Base-by-base conservation (phyloP, 31 red algal species). In the Bonnemaisonia californica region DNA sequence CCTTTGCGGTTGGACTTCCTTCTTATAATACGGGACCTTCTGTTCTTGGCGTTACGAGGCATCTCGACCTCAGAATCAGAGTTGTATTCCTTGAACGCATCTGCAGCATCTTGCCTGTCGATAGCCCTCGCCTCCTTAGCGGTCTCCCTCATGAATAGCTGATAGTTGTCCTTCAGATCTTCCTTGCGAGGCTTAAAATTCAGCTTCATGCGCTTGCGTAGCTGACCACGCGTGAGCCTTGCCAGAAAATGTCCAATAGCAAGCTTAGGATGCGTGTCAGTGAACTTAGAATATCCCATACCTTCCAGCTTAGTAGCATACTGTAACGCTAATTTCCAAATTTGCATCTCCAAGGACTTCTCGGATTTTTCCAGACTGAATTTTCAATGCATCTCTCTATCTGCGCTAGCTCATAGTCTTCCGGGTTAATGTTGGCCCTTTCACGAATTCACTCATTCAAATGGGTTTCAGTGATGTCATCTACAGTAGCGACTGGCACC, bases 391-490 rank as follows among this genome's bases (percentile, higher is more conserved):
- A 34, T 32, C 78, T 3, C 19, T 81, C 78, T 13, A 81, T 81
- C 4, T 27, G 36, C 2, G 78, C 78, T 9, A 81, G 38, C n/a
- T 81, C 61, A 42, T 69, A 69, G 1, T 81, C 61, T 36, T 81
- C 78, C 5, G 64, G 78, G 16, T 69, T 67, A 11, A 81, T 57
- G 3, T 37, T 28, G 41, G 78, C 61, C 31, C 61, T 59, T 21
- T 66, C 36, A 1, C 48, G 29, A 32, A 81, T 55, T 11, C 78
- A 67, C 27, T 66, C 40, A n/a, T 26, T 67, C 1, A 81, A 41
- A 7, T 81, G 78, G 4, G 57, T 26, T 8, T 81, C 78, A 7
- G 78, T 81, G 37, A 81, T 81, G 24, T 55, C 78, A 8, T 55
- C 33, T 11, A 81, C 62, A 4, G 21, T 35, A 1, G 3, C 19